Percentiles rank a stretch among this genome's conserved stretches.
Conservation (phyloP, 176 grass and related monocot species). For the Cenchrus purpureus region DNA sequence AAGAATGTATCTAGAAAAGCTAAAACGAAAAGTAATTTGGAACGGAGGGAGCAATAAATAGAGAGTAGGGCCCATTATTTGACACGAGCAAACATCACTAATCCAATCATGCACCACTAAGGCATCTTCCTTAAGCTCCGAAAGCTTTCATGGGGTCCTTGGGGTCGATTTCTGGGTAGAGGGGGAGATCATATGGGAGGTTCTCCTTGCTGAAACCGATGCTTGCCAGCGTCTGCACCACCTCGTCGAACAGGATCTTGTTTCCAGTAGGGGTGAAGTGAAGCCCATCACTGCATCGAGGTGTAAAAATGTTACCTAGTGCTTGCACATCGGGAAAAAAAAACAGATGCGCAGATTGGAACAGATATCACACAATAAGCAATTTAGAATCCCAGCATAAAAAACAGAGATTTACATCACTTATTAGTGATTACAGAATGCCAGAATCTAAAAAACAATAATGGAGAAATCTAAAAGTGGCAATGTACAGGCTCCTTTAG, state of each 20-base stretch:
- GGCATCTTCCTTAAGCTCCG: constrained; percentile 26
- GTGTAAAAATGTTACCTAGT: constrained; percentile 12
- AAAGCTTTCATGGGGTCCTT: constrained; percentile 72
- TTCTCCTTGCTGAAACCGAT: constrained; percentile 56
- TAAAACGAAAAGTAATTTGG: too few species aligned
- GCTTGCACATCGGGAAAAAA: not conserved
- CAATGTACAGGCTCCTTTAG: too few species aligned
- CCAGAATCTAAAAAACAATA: not conserved
- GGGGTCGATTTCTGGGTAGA: constrained; percentile 60
- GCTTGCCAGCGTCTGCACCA: constrained; percentile 53
- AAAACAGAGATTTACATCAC: not conserved
- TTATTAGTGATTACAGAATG: not conserved
- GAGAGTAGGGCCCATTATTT: too few species aligned
- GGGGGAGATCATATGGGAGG: constrained; percentile 61
- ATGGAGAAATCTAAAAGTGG: not conserved
- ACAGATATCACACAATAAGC: not conserved
- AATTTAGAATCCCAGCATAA: not conserved
- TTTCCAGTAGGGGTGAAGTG: constrained; percentile 79
- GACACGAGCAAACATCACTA: not conserved
- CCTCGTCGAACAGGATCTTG: constrained; percentile 67
- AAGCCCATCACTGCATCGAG: constrained; percentile 64
- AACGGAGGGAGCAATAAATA: not conserved
- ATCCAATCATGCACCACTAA: not conserved
- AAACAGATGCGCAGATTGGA: not conserved
- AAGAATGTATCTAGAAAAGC: too few species aligned